Conservation (phyloP, 495 filamentous ascomycete genomes). For the Margaritispora aquatica region DNA sequence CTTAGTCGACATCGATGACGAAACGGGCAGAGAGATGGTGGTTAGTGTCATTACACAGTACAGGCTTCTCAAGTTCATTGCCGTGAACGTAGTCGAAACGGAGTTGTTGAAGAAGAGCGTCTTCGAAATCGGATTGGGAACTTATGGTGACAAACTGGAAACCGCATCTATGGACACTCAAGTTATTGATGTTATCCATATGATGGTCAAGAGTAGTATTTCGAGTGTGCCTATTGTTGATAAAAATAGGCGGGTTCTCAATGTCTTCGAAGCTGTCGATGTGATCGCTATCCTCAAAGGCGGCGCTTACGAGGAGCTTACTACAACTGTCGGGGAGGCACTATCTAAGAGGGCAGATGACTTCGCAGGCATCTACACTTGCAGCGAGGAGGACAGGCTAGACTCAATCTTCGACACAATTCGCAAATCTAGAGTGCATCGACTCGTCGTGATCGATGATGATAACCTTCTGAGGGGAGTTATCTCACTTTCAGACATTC, state of each 20-base stretch:
- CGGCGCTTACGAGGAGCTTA: conserved; percentile 84
- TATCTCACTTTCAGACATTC: conserved; percentile 90
- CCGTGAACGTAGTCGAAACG: conserved; percentile 91
- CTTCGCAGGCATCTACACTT: conserved; percentile 95
- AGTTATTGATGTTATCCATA: conserved; percentile 93
- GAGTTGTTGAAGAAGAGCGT: conserved; percentile 84
- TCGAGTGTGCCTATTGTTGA: conserved; percentile 94
- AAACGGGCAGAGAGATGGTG: conserved; percentile 87
- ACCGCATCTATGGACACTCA: conserved; percentile 88
- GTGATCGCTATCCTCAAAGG: conserved; percentile 95
- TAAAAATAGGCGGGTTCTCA: conserved; percentile 72
- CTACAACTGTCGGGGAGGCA: conserved; percentile 82
- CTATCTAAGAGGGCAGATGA: conserved; percentile 83
- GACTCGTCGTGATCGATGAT: conserved; percentile 88
- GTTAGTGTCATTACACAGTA: conserved; percentile 97
- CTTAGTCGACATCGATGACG: conserved; percentile 88
- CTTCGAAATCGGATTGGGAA: conserved; percentile 78
- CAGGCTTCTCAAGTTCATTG: conserved; percentile 95
- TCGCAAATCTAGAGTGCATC: conserved; percentile 86
- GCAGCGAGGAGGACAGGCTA: conserved; percentile 81
- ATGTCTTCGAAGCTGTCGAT: conserved; percentile 97
- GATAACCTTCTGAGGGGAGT: conserved; percentile 79
- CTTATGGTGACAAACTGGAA: conserved; percentile 63
- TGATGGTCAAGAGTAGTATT: conserved; percentile 87
- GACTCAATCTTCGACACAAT: conserved; percentile 97